Conservation (phyloP, 148 eudicot genomes). For the Cornus controversa region DNA sequence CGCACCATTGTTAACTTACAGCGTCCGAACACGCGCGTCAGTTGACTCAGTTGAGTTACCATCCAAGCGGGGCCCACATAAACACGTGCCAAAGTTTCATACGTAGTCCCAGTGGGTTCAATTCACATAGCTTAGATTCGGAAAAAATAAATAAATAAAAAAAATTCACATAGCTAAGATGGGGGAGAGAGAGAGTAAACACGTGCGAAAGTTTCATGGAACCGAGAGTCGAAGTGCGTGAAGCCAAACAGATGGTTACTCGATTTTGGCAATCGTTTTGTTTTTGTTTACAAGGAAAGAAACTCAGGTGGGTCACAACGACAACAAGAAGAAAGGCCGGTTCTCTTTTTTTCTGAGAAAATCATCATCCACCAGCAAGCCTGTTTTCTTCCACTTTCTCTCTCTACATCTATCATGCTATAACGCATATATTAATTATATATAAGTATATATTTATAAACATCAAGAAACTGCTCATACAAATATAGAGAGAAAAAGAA, state of each 20-base stretch:
- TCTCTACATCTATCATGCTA: background rate
- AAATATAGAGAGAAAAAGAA: constrained; percentile 2
- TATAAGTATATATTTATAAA: background rate
- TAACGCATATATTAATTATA: background rate
- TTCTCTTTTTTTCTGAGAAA: background rate
- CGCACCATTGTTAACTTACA: too few species aligned
- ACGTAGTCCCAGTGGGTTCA: too few species aligned
- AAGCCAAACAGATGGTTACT: background rate
- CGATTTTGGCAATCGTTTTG: background rate
- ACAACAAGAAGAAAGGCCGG: background rate
- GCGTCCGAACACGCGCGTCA: too few species aligned
- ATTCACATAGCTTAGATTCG: too few species aligned
- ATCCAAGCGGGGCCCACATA: too few species aligned
- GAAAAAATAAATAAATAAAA: too few species aligned
- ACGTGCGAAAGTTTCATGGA: too few species aligned
- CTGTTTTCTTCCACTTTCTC: background rate
- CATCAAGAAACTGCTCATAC: background rate
- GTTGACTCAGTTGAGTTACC: too few species aligned
- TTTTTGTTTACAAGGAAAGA: background rate
- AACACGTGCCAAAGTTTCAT: too few species aligned
- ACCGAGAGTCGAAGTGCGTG: too few species aligned
- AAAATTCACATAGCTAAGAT: too few species aligned
- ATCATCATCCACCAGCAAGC: background rate
- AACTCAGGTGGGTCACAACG: background rate
- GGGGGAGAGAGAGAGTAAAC: too few species aligned